Evolutionary conservation across 352 stramenopile genomes (phyloP).

Genomic region (Pythium coloratum): DNA sequence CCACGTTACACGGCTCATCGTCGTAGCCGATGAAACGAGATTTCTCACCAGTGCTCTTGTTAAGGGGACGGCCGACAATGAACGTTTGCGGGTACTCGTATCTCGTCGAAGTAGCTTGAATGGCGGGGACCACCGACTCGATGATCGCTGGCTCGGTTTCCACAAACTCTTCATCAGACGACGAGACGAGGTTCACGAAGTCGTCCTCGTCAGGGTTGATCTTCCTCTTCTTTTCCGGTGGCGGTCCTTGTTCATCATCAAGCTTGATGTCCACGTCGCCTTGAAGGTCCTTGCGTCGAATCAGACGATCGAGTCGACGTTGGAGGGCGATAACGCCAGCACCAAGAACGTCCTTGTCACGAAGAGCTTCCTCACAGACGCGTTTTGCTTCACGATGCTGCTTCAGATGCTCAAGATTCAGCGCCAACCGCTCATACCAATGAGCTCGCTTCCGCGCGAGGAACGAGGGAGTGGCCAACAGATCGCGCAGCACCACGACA

Average conservation of each 20-base stretch:
- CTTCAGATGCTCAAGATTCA: conserved; percentile 79
- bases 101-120: not conserved
- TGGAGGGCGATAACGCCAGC: conserved; percentile 59
- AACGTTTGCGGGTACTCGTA: conserved; percentile 48
- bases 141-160: not conserved
- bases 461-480: conserved; percentile 48
- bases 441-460: conserved; percentile 62
- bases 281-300: conserved; percentile 27
- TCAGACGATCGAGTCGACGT: conserved; percentile 49
- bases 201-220: conserved; percentile 14
- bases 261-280: too few relatives aligned
- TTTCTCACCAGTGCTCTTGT: conserved; percentile 74
- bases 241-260: too few relatives aligned
- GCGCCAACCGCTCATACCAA: conserved; percentile 74
- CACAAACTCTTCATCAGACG: conserved; percentile 12
- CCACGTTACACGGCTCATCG: conserved; percentile 80
- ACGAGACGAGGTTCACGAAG: conserved; percentile 23
- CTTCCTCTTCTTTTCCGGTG: not conserved
- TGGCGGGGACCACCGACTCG: not conserved
- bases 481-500: conserved; percentile 60
- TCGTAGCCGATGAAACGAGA: conserved; percentile 88
- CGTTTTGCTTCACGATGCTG: conserved; percentile 45
- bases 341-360: conserved; percentile 54
- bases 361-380: conserved; percentile 53
- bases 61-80: conserved; percentile 73